Evolutionary conservation across 495 filamentous ascomycete genomes (phyloP).

Genomic region (Podospora tetraspora): DNA sequence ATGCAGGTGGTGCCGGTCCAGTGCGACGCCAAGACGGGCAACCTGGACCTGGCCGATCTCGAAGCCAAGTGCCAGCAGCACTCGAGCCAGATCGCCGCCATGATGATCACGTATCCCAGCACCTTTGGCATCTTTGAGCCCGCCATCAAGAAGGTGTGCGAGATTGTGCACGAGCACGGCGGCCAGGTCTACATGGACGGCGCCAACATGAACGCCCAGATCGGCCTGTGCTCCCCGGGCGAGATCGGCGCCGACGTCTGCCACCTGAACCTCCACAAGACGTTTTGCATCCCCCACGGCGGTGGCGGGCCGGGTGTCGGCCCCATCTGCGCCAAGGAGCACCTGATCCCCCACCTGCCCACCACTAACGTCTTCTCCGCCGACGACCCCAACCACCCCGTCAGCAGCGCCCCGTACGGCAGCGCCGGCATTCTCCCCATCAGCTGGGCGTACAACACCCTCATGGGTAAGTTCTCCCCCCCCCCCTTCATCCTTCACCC

Average conservation of each 20-base stretch:
- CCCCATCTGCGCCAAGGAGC: constrained; percentile 85
- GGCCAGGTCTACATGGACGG: constrained; percentile 99
- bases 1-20: constrained; percentile 95
- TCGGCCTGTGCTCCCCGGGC: constrained; percentile 92
- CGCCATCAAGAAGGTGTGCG: constrained; percentile 76
- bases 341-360: constrained; percentile 75
- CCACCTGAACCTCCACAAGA: constrained; percentile 98
- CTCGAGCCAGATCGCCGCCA: constrained; percentile 78
- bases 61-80: constrained; percentile 84
- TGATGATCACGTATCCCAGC: constrained; percentile 98
- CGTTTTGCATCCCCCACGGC: constrained; percentile 97
- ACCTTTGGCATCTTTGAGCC: constrained; percentile 97
- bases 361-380: constrained; percentile 51
- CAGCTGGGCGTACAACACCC: constrained; percentile 94
- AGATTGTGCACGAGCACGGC: constrained; percentile 80
- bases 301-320: constrained; percentile 94
- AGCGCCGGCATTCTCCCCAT: constrained; percentile 94
- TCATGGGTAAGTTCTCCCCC: constrained; percentile 63
- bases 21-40: constrained; percentile 82
- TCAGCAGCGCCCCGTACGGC: constrained; percentile 85
- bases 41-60: constrained; percentile 83
- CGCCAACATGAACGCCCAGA: constrained; percentile 98
- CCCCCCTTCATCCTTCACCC: no score
- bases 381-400: constrained; percentile 50
- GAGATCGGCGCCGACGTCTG: constrained; percentile 98